Evolutionary conservation across 2,329 filamentous ascomycete species (phyloP), one percentile per base, ranked within the genome.

Genomic region (Hawksworthiomyces lignivorus): DNA sequence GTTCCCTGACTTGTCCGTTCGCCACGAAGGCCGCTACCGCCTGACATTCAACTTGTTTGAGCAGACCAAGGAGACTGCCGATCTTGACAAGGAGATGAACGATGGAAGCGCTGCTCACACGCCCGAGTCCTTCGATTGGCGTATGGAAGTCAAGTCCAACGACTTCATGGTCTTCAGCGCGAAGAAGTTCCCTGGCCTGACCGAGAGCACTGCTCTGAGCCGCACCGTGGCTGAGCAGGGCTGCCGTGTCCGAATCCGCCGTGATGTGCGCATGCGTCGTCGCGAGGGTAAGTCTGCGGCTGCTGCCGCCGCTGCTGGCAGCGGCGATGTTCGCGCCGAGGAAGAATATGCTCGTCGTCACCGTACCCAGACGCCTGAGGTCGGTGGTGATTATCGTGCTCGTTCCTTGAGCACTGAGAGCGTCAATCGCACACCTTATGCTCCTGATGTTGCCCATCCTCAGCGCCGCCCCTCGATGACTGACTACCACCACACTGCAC

Each of bases 171-270:
- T 97, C 31, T 97, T 76, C 68, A 96, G 89, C 54, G 92, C 92
- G 39, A 98, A 97, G 80, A 97, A 96, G 68, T 98, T 98, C 67
- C 92, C 92, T 14, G 92, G 90, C 15, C 69, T 97, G 45, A 83
- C 85, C 33, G 87, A 92, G 61, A 96, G 88, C 66, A 98, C 92
- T 0, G 70, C 76, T 11, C 70, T 97, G 37, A 96, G 89, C 64
- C 84, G 89, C 48, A 84, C 87, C 27, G 88, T 98, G 32, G 89
- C 90, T 15, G 90, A 98, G 62, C 92, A 98, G 64, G 92, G 92
- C 45, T 97, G 92, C 62, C 87, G 90, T 52, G 92, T 98, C 21
- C 84, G 92, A 34, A 98, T 98, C 55, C 80, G 92, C 43, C 85
- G 92, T 49, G 92, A 97, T 64, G 58, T 60, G 14, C 50, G 60